Evolutionary conservation across 1,284 basidiomycete genomes (phyloP).

Genomic region (Volvariella surrecta): DNA sequence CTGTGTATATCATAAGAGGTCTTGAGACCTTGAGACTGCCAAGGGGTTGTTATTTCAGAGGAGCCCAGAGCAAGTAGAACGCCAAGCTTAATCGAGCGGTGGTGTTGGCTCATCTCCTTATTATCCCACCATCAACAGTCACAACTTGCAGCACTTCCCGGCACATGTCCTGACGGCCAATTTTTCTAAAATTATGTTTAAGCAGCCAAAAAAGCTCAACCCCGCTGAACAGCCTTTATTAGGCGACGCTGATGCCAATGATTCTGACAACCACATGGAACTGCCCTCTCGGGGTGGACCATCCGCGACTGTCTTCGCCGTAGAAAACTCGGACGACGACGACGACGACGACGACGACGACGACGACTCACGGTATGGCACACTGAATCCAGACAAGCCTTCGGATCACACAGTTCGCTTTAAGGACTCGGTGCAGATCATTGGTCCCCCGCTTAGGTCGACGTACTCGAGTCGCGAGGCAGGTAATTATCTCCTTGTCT

Average conservation of each 20-base stretch:
- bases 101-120: too few relatives aligned
- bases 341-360: conserved; percentile 35
- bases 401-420: conserved; percentile 44
- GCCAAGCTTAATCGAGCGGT: too few relatives aligned
- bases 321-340: conserved; percentile 29
- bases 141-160: background rate
- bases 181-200: conserved; percentile 26
- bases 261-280: background rate
- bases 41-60: too few relatives aligned
- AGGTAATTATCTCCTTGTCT: conserved; percentile 40
- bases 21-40: too few relatives aligned
- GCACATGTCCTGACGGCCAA: conserved; percentile 12
- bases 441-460: conserved; percentile 59
- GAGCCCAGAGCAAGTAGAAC: too few relatives aligned
- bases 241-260: background rate
- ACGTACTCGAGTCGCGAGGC: conserved; percentile 66
- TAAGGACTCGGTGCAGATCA: conserved; percentile 57
- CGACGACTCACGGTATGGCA: conserved; percentile 4
- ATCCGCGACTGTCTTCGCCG: conserved; percentile 31
- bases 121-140: background rate
- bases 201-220: conserved; percentile 22
- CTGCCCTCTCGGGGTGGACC: conserved; percentile 14
- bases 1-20: too few relatives aligned
- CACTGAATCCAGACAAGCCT: conserved; percentile 22
- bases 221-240: conserved; percentile 9